phyloP scores from a whole-genome alignment of 768 basidiomycete species.

The Boletus sp. region DNA sequence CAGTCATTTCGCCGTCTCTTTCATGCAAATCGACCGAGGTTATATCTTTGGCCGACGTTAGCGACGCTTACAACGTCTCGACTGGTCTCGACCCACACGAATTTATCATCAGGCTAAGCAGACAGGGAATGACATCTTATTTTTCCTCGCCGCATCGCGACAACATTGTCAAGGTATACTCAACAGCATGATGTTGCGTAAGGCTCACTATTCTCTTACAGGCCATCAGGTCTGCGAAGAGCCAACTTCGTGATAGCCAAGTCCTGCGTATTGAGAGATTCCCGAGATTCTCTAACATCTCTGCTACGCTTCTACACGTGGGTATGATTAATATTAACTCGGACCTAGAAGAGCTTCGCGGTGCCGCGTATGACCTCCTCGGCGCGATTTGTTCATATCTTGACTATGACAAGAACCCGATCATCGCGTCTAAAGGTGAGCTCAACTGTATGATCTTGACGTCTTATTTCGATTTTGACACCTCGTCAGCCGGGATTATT shows the following conservation, averaged over 20 bases:
- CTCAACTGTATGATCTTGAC: background rate
- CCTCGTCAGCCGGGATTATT: constrained; percentile 58
- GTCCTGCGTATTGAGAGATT: constrained; percentile 58
- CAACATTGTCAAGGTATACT: constrained; percentile 64
- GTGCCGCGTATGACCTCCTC: constrained; percentile 77
- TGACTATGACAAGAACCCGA: constrained; percentile 71
- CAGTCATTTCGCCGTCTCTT: constrained; percentile 63
- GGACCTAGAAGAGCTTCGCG: constrained; percentile 73
- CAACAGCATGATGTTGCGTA: background rate
- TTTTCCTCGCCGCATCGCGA: constrained; percentile 74
- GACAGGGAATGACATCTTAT: constrained; percentile 70
- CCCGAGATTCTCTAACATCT: constrained; percentile 79
- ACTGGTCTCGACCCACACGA: constrained; percentile 75
- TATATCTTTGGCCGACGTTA: constrained; percentile 74
- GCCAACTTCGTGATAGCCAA: constrained; percentile 57
- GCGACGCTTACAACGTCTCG: constrained; percentile 82
- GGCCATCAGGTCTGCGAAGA: constrained; percentile 77
- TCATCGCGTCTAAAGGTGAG: constrained; percentile 69
- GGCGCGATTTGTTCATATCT: constrained; percentile 74
- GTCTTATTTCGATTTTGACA: constrained; percentile 1
- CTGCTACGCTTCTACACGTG: constrained; percentile 83
- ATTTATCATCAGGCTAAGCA: constrained; percentile 75
- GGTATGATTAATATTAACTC: constrained; percentile 77
- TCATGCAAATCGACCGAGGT: constrained; percentile 81
- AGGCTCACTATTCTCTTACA: constrained; percentile 28